Evolutionary conservation across 371 early-diverging fungal species (phyloP).

Genomic region (Mortierella sp.): DNA sequence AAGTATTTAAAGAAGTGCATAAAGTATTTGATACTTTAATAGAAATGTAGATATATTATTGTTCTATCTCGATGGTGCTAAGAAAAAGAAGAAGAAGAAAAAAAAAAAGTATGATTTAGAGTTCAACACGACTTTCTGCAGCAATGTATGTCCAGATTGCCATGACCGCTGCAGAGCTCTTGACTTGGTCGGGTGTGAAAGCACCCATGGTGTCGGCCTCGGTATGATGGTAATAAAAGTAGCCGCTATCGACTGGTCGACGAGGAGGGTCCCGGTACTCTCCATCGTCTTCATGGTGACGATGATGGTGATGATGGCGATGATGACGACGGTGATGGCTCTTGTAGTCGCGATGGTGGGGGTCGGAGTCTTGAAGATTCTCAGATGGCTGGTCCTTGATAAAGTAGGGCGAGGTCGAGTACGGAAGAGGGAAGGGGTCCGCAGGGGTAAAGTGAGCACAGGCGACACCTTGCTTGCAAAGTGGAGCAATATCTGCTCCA

Average conservation of each 20-base stretch:
- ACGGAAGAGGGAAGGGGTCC: conserved; percentile 58
- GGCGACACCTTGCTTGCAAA: conserved; percentile 62
- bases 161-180: conserved; percentile 63
- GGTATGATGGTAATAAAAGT: conserved; percentile 65
- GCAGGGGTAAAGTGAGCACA: conserved; percentile 62
- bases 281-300: conserved; percentile 8
- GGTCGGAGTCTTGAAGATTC: not conserved
- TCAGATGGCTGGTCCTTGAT: conserved; percentile 17
- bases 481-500: conserved; percentile 60
- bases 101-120: conserved; percentile 5
- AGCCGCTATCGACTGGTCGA: conserved; percentile 44
- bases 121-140: conserved; percentile 56
- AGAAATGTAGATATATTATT: not conserved
- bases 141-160: conserved; percentile 67
- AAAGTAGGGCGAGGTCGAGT: conserved; percentile 50
- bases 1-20: not conserved
- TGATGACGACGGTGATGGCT: not conserved
- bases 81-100: too few relatives aligned
- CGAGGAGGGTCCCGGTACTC: conserved; percentile 30
- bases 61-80: not conserved
- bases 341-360: not conserved
- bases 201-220: conserved; percentile 61
- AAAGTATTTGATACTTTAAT: too few relatives aligned
- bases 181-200: conserved; percentile 63
- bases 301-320: conserved; percentile 9